Base-by-base conservation (phyloP, 495 filamentous ascomycete species). In the Annulohypoxylon nitens region DNA sequence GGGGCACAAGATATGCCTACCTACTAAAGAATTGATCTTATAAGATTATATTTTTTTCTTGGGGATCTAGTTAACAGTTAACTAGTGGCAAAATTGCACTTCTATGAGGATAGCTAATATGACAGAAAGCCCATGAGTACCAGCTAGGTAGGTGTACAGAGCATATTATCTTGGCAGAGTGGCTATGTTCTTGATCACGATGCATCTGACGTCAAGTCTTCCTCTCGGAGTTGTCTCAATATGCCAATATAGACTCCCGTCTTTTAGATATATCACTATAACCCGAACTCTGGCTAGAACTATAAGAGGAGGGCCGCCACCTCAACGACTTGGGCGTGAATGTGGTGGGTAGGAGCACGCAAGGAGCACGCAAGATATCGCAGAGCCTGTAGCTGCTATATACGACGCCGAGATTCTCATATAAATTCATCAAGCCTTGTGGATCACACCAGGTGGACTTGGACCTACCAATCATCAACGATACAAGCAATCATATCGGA, bases 341-440 rank as follows among this genome's bases (percentile, higher is more conserved):
- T 61, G 26, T 20, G 70, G 54, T 54, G 59, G 36, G 43, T 59
- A 51, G 41, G 30, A 68, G 70, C 60, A 69, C 62, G 69, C 18
- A 61, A 71, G 47, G 37, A 61, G 69, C 70, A 67, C 59, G 53
- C 64, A 60, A 73, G 34, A 68, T 47, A 60, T 47, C 60, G 43
- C 16, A 59, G 30, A 59, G 1, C 53, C 63, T 23, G 20, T 51
- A 67, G 70, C 59, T 64, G 58, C 59, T 68, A 47, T 45, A 54
- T 58, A 48, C 64, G 64, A 59, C 7, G 60, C 30, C 60, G 37
- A 69, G 36, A 55, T 34, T 67, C 58, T 33, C 61, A 61, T 57
- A 30, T 36, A 47, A 68, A 57, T 39, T 33, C 18, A 12, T 58
- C 59, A 63, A 72, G 63, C 69, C 61, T 67, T 58, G 50, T 14